A percentile compares a stretch with the other conserved stretches of the same genome.
phyloP scores from a whole-genome alignment of 2,329 filamentous ascomycete species.

The Huntiella omanensis region DNA sequence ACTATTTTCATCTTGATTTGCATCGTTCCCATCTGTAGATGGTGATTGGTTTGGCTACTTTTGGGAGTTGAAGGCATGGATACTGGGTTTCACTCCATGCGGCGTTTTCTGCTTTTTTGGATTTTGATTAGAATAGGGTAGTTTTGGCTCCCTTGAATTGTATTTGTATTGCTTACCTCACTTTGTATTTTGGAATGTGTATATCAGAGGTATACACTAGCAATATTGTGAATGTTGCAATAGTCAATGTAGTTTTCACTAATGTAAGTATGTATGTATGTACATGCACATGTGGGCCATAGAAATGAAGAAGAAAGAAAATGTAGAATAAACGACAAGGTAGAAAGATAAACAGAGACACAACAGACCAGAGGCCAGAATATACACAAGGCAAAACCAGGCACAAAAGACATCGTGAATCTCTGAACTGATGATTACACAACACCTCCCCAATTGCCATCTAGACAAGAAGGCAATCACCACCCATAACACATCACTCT shows the following conservation, averaged over 20 bases:
- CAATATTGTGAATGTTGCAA: no score
- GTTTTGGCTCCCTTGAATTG: background rate
- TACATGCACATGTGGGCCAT: background rate
- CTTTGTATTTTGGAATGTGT: background rate
- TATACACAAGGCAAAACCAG: no score
- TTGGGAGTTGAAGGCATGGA: no score
- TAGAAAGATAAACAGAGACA: background rate
- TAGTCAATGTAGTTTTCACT: background rate
- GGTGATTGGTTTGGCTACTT: no score
- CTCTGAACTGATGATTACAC: no score
- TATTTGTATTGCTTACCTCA: background rate
- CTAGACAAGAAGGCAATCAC: no score
- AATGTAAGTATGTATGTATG: background rate
- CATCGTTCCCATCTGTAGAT: no score
- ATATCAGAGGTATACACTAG: no score
- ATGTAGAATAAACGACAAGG: slow-evolving; percentile 4
- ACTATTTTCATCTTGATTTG: background rate
- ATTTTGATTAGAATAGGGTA: background rate
- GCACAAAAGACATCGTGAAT: no score
- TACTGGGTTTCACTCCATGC: background rate
- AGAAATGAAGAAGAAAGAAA: background rate
- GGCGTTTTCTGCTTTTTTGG: background rate
- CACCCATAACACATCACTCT: no score
- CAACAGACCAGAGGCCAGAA: no score
- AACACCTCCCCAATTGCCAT: no score